These are phyloP conservation scores for Cordyceps fumosorosea DNA, from an alignment of 2,329 filamentous ascomycete genomes.

Conservation along the genomic window DNA sequence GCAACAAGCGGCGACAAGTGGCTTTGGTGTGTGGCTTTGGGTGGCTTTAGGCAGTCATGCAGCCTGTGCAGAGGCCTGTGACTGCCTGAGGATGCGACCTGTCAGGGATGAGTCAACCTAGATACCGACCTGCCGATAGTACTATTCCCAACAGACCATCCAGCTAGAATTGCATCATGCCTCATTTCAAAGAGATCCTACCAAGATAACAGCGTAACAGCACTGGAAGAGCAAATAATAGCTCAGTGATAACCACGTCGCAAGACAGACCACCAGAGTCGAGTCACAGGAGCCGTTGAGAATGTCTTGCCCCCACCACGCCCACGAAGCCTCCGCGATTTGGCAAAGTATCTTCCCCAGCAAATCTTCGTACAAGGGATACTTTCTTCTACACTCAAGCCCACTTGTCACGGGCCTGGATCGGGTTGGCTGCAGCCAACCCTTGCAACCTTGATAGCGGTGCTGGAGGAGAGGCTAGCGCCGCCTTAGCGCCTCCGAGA, in stretches of 20 bases:
- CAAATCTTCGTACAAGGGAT: background rate
- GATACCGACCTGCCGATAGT: background rate
- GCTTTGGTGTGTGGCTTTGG: background rate
- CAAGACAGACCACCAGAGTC: background rate
- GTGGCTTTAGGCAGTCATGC: constrained; percentile 3
- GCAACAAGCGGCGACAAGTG: background rate
- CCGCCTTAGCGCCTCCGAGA: too few relatives aligned
- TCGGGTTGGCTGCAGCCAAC: background rate
- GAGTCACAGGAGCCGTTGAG: constrained; percentile 3
- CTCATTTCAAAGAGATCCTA: too few relatives aligned
- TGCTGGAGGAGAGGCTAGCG: background rate
- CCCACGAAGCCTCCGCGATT: constrained; percentile 2
- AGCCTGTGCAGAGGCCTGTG: background rate
- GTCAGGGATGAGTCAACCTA: background rate
- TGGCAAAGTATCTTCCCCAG: background rate
- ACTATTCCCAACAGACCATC: too few relatives aligned
- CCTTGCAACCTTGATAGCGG: background rate
- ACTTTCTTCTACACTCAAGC: background rate
- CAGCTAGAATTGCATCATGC: too few relatives aligned
- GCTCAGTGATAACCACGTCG: too few relatives aligned
- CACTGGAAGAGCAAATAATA: too few relatives aligned
- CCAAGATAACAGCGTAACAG: too few relatives aligned
- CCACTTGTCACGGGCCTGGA: background rate
- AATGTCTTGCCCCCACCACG: background rate
- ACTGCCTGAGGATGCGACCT: background rate